Evolutionary conservation across 139 green algal genomes (phyloP).

Genomic region (Zygnema circumcarinatum): DNA sequence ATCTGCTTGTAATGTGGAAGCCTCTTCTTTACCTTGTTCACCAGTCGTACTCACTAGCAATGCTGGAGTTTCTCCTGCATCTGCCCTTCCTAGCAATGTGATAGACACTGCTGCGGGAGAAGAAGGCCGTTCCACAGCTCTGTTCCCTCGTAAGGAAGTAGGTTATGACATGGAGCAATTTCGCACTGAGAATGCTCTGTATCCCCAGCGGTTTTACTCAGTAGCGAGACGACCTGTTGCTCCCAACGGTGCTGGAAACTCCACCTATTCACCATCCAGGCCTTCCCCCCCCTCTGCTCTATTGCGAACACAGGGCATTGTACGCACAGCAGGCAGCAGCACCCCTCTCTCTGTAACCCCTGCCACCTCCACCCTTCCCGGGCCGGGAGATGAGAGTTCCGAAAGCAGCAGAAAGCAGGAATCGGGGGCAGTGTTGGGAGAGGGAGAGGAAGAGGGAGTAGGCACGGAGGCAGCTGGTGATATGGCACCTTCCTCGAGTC

Average conservation of each 20-base stretch:
- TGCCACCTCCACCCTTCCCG: neutral
- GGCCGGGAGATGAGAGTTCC: neutral
- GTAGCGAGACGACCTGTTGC: conserved; percentile 35
- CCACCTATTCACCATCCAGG: neutral
- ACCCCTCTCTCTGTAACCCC: neutral
- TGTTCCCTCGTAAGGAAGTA: neutral
- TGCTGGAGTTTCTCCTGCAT: no score
- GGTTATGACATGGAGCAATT: conserved; percentile 13
- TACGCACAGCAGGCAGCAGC: neutral
- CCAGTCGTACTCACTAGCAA: no score
- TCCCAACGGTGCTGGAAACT: conserved; percentile 33
- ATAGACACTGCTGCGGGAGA: no score
- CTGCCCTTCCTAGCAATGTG: no score
- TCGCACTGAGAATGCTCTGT: conserved; percentile 26
- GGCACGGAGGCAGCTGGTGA: no score
- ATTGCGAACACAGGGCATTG: neutral
- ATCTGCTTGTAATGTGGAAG: no score
- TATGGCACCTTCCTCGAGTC: no score
- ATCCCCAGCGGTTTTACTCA: conserved; percentile 44
- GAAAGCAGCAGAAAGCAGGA: neutral
- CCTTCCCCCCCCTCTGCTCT: neutral
- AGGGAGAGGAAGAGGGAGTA: neutral
- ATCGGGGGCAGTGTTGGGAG: neutral
- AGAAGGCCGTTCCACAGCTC: no score
- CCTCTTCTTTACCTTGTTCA: no score